Evolutionary conservation across 2,329 filamentous ascomycete species (phyloP).

Genomic region (Metarhizium humberi): DNA sequence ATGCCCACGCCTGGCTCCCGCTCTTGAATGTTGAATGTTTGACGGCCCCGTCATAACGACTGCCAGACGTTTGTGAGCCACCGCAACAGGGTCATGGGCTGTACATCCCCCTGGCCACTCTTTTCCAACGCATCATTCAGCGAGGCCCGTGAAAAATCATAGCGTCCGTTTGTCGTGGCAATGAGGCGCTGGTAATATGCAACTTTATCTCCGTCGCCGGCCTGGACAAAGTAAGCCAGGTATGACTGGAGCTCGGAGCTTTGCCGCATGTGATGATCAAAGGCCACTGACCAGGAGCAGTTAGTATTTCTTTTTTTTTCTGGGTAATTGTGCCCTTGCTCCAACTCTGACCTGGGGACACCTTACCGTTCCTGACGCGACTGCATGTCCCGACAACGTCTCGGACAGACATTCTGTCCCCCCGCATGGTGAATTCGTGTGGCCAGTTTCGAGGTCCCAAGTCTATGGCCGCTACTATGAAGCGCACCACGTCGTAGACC

Average conservation of each 20-base stretch:
- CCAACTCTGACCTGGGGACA: background rate
- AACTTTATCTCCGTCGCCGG: conserved; percentile 38
- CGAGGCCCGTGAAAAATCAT: conserved; percentile 52
- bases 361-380: conserved; percentile 37
- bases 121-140: conserved; percentile 42
- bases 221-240: conserved; percentile 33
- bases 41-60: conserved; percentile 1
- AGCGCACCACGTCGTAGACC: conserved; percentile 59
- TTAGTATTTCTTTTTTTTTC: conserved; percentile 9
- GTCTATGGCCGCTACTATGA: conserved; percentile 60
- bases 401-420: conserved; percentile 53
- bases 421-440: conserved; percentile 56
- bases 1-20: background rate
- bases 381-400: conserved; percentile 45
- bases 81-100: conserved; percentile 39
- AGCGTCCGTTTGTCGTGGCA: conserved; percentile 59
- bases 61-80: conserved; percentile 35
- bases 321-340: background rate
- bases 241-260: conserved; percentile 31
- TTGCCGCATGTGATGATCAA: conserved; percentile 27
- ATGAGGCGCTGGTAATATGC: conserved; percentile 52
- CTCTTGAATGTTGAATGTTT: background rate
- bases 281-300: conserved; percentile 22
- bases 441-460: conserved; percentile 54
- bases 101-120: conserved; percentile 29